Conservation (phyloP, 2,329 filamentous ascomycete species). For the Didymosphaeria variabile region DNA sequence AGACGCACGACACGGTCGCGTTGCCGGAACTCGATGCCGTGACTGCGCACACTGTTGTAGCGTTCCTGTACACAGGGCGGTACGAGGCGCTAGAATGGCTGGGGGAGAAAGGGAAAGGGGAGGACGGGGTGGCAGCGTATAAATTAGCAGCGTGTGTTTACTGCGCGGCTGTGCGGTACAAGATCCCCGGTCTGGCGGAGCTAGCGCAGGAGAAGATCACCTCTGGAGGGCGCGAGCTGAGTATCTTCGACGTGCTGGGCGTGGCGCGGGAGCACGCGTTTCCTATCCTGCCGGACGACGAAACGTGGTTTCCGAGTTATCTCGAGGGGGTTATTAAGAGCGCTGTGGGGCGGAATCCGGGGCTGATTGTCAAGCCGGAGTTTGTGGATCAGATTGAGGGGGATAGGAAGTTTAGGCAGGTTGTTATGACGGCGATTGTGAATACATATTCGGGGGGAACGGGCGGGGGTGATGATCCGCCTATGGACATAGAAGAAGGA, state of each 20-base stretch:
- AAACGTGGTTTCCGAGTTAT: slow-evolving; percentile 37
- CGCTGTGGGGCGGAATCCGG: slow-evolving; percentile 31
- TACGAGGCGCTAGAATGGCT: slow-evolving; percentile 28
- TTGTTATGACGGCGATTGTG: slow-evolving; percentile 42
- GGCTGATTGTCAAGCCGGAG: slow-evolving; percentile 31
- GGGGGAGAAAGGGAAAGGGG: slow-evolving; percentile 1
- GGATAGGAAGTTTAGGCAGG: slow-evolving; percentile 34
- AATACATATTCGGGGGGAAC: slow-evolving; percentile 23
- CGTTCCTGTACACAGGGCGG: slow-evolving; percentile 35
- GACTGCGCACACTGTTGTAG: slow-evolving; percentile 35
- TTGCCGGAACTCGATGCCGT: slow-evolving; percentile 36
- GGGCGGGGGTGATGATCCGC: background rate
- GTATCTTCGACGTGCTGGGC: slow-evolving; percentile 33
- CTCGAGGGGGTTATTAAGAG: slow-evolving; percentile 31
- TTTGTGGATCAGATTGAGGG: slow-evolving; percentile 39
- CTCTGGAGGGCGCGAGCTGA: slow-evolving; percentile 25
- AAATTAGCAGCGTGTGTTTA: slow-evolving; percentile 36
- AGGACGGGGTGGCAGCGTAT: slow-evolving; percentile 21
- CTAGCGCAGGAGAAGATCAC: slow-evolving; percentile 36
- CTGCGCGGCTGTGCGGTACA: slow-evolving; percentile 36
- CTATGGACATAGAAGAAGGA: background rate
- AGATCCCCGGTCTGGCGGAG: slow-evolving; percentile 34
- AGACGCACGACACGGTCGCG: slow-evolving; percentile 22
- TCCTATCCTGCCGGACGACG: slow-evolving; percentile 32
- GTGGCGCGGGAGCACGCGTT: slow-evolving; percentile 35